These are phyloP conservation scores for Xylariaceae sp. DNA, from an alignment of 2,329 filamentous ascomycete genomes.

Conservation along the genomic window DNA sequence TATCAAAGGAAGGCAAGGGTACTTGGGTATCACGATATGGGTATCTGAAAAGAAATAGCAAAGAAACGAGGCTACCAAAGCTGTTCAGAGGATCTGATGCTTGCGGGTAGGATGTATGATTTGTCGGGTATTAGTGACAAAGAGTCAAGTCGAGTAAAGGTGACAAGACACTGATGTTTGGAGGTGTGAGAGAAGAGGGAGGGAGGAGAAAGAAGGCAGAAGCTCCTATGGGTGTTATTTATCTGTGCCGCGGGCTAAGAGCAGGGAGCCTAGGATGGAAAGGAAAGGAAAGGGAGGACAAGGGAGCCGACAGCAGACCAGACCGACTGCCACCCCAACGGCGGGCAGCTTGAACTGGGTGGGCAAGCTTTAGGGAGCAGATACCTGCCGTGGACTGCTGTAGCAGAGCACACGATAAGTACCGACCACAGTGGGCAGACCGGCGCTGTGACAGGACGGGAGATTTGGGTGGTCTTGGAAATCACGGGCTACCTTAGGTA, in stretches of 20 bases:
- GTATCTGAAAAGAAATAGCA: slow-evolving; percentile 52
- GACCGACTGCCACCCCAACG: no score
- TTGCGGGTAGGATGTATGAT: slow-evolving; percentile 13
- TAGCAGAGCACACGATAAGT: no score
- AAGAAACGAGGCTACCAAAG: slow-evolving; percentile 29
- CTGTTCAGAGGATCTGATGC: slow-evolving; percentile 6
- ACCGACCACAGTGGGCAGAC: no score
- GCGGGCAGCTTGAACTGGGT: no score
- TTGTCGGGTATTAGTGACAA: slow-evolving; percentile 11
- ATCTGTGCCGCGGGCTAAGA: slow-evolving; percentile 31
- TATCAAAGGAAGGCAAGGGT: slow-evolving; percentile 34
- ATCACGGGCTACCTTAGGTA: no score
- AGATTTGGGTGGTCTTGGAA: no score
- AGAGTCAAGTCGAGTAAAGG: slow-evolving; percentile 6
- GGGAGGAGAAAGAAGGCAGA: slow-evolving; percentile 28
- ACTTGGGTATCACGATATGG: slow-evolving; percentile 41
- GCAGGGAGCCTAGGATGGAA: slow-evolving; percentile 9
- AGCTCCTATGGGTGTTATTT: slow-evolving; percentile 34
- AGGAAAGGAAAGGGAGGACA: slow-evolving; percentile 8
- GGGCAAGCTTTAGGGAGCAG: no score
- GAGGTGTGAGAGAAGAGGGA: slow-evolving; percentile 25
- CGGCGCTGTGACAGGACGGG: no score
- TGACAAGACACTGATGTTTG: slow-evolving; percentile 17
- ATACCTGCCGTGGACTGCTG: no score
- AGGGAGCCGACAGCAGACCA: slow-evolving; percentile 3